These are phyloP conservation scores for Alternaria triticina DNA, from an alignment of 2,329 filamentous ascomycete species.

Conservation along the genomic window DNA sequence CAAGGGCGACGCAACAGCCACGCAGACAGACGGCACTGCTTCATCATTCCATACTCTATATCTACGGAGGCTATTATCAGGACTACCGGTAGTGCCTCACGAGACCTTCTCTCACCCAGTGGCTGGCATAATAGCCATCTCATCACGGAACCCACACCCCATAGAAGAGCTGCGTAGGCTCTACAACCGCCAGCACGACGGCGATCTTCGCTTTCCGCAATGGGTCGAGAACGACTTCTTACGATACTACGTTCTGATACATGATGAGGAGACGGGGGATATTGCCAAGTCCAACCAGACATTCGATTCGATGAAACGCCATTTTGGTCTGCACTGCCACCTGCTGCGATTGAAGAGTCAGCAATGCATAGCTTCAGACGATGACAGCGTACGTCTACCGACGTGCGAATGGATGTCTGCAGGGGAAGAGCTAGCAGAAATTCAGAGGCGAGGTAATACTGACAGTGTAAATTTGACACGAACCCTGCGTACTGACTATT, in stretches of 20 bases:
- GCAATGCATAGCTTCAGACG: constrained; percentile 86
- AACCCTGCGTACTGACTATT: constrained; percentile 9
- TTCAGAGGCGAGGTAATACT: constrained; percentile 66
- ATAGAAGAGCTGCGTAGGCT: constrained; percentile 86
- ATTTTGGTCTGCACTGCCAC: constrained; percentile 95
- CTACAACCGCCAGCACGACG: constrained; percentile 83
- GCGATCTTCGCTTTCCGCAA: constrained; percentile 72
- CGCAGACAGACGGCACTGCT: constrained; percentile 45
- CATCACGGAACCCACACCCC: constrained; percentile 80
- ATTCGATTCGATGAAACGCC: constrained; percentile 99
- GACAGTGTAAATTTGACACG: background rate
- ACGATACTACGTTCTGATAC: constrained; percentile 93
- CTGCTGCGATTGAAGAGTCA: constrained; percentile 83
- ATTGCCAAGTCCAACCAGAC: constrained; percentile 86
- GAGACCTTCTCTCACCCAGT: constrained; percentile 96
- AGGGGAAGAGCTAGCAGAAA: constrained; percentile 78
- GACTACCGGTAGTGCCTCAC: constrained; percentile 77
- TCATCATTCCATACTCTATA: constrained; percentile 88
- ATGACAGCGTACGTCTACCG: constrained; percentile 84
- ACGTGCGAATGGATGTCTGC: constrained; percentile 89
- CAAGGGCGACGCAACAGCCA: constrained; percentile 24
- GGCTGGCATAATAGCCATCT: constrained; percentile 92
- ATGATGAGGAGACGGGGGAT: constrained; percentile 95
- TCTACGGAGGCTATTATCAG: constrained; percentile 80
- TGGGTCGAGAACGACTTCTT: constrained; percentile 94